A percentile compares a stretch with the other conserved stretches of the same genome.
Conservation (phyloP, 2,329 filamentous ascomycete species). For the Rachicladosporium sp. region DNA sequence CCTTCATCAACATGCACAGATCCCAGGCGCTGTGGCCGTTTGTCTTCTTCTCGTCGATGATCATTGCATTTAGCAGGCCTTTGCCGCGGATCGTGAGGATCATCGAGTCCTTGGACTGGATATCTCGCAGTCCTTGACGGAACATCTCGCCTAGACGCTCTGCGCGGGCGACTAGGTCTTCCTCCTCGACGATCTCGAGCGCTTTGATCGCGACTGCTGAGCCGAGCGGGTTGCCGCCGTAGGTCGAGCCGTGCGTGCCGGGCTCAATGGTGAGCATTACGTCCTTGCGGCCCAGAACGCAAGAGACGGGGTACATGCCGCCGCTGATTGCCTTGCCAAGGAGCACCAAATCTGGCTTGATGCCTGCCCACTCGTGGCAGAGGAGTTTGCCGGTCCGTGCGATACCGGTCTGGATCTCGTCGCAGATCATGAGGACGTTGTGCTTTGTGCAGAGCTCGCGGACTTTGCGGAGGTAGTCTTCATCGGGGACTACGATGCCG, state of each 20-base stretch:
- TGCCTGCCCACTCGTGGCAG: slow-evolving; percentile 84
- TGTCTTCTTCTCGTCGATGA: slow-evolving; percentile 83
- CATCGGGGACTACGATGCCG: slow-evolving; percentile 87
- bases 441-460: slow-evolving; percentile 83
- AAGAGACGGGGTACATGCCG: slow-evolving; percentile 97
- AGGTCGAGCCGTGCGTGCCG: slow-evolving; percentile 95
- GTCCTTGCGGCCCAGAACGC: slow-evolving; percentile 75
- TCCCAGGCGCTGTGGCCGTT: slow-evolving; percentile 89
- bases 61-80: slow-evolving; percentile 86
- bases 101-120: slow-evolving; percentile 56
- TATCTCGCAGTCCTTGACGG: slow-evolving; percentile 60
- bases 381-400: slow-evolving; percentile 88
- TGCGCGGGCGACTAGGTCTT: slow-evolving; percentile 72
- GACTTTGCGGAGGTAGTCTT: slow-evolving; percentile 71
- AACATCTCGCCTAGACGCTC: slow-evolving; percentile 72
- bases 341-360: slow-evolving; percentile 90
- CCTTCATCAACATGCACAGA: slow-evolving; percentile 86
- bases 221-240: slow-evolving; percentile 90
- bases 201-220: slow-evolving; percentile 93
- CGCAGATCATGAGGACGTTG: slow-evolving; percentile 90
- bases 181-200: slow-evolving; percentile 85
- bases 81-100: slow-evolving; percentile 79
- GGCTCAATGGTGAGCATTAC: slow-evolving; percentile 94
- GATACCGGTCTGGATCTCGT: slow-evolving; percentile 98
- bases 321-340: slow-evolving; percentile 96